phyloP scores from a whole-genome alignment of 140 eudicot genomes.

The Erigeron philadelphicus region DNA sequence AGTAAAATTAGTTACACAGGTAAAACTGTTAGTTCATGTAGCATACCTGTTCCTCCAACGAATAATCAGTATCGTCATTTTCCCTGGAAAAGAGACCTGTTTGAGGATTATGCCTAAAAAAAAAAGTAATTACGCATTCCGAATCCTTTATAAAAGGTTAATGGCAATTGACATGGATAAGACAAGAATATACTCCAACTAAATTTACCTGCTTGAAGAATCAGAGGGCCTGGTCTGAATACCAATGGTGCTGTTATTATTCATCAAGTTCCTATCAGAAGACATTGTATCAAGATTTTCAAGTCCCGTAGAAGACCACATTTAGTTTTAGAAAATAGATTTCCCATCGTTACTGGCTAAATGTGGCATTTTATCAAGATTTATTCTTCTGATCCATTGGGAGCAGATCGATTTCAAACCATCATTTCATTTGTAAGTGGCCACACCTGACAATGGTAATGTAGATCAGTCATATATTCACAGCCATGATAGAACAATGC shows the following conservation, averaged over 20 bases:
- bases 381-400: slow-evolving; percentile 28
- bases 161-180: slow-evolving; percentile 1
- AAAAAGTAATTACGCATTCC: slow-evolving; percentile 12
- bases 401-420: slow-evolving; percentile 19
- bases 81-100: slow-evolving; percentile 44
- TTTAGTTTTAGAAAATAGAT: slow-evolving; percentile 29
- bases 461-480: slow-evolving; percentile 19
- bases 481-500: slow-evolving; percentile 16
- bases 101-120: slow-evolving; percentile 46
- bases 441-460: slow-evolving; percentile 27
- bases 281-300: slow-evolving; percentile 44
- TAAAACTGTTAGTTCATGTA: slow-evolving; percentile 16
- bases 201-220: slow-evolving; percentile 48
- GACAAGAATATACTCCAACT: neutral
- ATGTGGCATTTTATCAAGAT: slow-evolving; percentile 40
- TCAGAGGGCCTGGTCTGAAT: slow-evolving; percentile 40
- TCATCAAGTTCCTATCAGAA: slow-evolving; percentile 43
- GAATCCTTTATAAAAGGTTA: slow-evolving; percentile 8
- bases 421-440: slow-evolving; percentile 21
- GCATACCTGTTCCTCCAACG: slow-evolving; percentile 55
- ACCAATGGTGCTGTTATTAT: slow-evolving; percentile 33
- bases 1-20: slow-evolving; percentile 1
- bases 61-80: slow-evolving; percentile 41
- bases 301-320: slow-evolving; percentile 38
- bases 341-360: slow-evolving; percentile 34